phyloP scores from a whole-genome alignment of 2,329 filamentous ascomycete species.

The Colletotrichum phormii region DNA sequence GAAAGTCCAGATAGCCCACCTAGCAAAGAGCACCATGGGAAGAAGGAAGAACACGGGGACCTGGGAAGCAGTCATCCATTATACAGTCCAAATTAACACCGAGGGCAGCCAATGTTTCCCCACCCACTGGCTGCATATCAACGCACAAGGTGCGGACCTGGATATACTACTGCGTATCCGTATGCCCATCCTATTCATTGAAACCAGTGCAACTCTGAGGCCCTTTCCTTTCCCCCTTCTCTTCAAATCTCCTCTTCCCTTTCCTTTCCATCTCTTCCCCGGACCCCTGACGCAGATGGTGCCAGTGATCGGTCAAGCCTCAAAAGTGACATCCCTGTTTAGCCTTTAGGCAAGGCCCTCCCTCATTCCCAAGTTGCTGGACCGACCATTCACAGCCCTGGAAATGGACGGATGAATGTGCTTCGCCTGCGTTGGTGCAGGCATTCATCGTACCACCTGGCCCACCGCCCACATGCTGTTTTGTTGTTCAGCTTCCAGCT shows the following conservation, averaged over 20 bases:
- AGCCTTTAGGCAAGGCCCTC: conserved; percentile 27
- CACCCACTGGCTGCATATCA: background rate
- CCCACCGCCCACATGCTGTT: conserved; percentile 3
- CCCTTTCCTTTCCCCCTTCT: background rate
- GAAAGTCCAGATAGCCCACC: background rate
- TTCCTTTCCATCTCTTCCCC: background rate
- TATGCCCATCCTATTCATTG: background rate
- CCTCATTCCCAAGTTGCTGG: conserved; percentile 35
- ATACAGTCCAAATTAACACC: background rate
- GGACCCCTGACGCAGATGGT: conserved; percentile 25
- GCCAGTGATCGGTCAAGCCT: conserved; percentile 19
- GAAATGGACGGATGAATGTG: conserved; percentile 20
- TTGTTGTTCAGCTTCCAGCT: conserved; percentile 3
- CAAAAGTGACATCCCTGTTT: conserved; percentile 19
- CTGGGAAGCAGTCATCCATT: too few relatives aligned
- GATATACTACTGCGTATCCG: background rate
- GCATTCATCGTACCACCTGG: conserved; percentile 33
- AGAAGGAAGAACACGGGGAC: background rate
- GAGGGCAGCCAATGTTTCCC: background rate
- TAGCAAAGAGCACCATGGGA: background rate
- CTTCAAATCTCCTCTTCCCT: background rate
- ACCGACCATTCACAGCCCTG: conserved; percentile 23
- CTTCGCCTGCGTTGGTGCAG: conserved; percentile 30
- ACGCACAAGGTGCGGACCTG: background rate
- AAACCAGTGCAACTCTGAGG: background rate